Evolutionary conservation across 768 basidiomycete species (phyloP).

Genomic region (Tulasnella sp.): DNA sequence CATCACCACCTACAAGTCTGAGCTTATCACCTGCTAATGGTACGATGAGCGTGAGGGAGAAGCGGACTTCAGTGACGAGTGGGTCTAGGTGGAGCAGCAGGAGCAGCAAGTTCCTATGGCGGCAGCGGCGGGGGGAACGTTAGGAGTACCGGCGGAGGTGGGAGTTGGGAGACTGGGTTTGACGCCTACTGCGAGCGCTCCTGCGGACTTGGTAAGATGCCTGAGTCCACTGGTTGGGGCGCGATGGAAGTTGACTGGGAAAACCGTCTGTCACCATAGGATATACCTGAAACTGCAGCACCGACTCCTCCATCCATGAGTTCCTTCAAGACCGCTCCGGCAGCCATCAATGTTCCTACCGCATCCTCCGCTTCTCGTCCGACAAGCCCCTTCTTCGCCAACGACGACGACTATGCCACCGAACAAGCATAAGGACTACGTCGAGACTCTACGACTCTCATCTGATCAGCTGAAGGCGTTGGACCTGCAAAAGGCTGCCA

Average conservation of each 20-base stretch:
- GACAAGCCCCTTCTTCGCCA: no score
- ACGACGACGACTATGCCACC: no score
- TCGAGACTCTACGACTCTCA: conserved; percentile 86
- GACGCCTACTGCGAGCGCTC: no score
- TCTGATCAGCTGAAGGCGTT: conserved; percentile 95
- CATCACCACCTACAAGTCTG: neutral
- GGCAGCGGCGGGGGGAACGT: neutral
- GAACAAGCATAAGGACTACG: conserved; percentile 49
- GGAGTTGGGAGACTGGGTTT: no score
- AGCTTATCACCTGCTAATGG: neutral
- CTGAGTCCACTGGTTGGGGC: no score
- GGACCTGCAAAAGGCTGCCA: conserved; percentile 76
- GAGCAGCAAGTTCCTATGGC: no score
- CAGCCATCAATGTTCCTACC: neutral
- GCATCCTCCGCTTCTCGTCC: neutral
- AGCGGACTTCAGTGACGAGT: conserved; percentile 39
- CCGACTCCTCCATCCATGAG: no score
- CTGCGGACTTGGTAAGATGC: no score
- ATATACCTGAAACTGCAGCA: no score
- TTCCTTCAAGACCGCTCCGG: no score
- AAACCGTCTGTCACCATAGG: no score
- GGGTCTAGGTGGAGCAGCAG: conserved; percentile 66
- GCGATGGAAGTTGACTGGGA: no score
- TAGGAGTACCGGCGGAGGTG: conserved; percentile 22
- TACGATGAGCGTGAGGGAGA: conserved; percentile 24